A percentile compares a stretch with the other conserved stretches of the same genome.
Evolutionary conservation across 495 filamentous ascomycete species (phyloP).

Genomic region (Lichina pygmaea): DNA sequence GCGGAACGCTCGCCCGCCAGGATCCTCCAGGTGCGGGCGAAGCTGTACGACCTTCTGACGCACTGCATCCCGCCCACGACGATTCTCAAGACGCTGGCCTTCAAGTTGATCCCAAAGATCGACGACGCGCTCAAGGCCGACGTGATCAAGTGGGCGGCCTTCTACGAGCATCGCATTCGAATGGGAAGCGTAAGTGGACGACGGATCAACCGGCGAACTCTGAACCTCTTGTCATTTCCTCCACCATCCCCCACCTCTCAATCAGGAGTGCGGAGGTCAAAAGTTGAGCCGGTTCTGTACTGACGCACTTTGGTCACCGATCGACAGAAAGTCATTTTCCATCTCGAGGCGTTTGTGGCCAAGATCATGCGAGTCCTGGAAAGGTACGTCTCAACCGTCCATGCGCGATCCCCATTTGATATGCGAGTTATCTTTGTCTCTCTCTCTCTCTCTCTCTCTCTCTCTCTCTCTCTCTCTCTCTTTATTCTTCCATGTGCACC

Average conservation of each 20-base stretch:
- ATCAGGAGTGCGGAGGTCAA: neutral
- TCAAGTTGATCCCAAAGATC: slow-evolving; percentile 64
- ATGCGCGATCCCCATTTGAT: too few relatives aligned
- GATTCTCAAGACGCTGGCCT: slow-evolving; percentile 76
- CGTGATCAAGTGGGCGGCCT: slow-evolving; percentile 84
- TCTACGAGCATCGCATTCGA: slow-evolving; percentile 84
- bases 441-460: too few relatives aligned
- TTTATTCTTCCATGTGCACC: too few relatives aligned
- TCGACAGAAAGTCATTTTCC: slow-evolving; percentile 71
- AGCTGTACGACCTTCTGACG: slow-evolving; percentile 83
- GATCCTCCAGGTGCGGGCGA: slow-evolving; percentile 64
- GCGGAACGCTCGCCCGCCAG: slow-evolving; percentile 68
- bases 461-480: too few relatives aligned
- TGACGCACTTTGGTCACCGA: neutral
- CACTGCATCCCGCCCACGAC: slow-evolving; percentile 91
- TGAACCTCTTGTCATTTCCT: neutral
- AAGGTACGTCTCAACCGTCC: slow-evolving; percentile 19
- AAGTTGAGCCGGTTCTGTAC: neutral
- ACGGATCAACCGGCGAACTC: neutral
- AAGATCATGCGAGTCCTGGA: slow-evolving; percentile 94
- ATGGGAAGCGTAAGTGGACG: slow-evolving; percentile 35
- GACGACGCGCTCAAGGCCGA: slow-evolving; percentile 77
- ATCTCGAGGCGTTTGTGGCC: slow-evolving; percentile 91
- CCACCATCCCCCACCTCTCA: neutral
- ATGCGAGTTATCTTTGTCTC: too few relatives aligned